phyloP scores from a whole-genome alignment of 129 eudicot species.

The Tagetes erecta region DNA sequence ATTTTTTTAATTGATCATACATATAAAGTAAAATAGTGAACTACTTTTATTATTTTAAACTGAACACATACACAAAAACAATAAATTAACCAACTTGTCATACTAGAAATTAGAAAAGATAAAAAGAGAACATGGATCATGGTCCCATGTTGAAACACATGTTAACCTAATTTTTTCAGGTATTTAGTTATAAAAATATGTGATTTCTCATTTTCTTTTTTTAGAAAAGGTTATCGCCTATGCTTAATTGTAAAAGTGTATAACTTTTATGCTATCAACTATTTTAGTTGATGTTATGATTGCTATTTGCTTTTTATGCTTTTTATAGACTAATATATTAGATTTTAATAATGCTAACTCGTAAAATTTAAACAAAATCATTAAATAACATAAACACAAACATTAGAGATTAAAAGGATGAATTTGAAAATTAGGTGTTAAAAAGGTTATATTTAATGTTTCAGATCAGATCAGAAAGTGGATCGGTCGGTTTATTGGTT shows the following conservation, averaged over 20 bases:
- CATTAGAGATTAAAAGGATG: too few relatives aligned
- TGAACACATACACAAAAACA: neutral
- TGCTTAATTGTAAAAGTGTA: neutral
- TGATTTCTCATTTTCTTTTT: neutral
- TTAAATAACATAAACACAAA: too few relatives aligned
- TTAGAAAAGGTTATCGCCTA: neutral
- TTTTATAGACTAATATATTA: too few relatives aligned
- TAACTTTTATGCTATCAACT: neutral
- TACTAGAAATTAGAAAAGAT: slow-evolving; percentile 1
- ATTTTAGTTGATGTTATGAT: too few relatives aligned
- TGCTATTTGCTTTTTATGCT: too few relatives aligned
- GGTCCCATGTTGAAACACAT: slow-evolving; percentile 33
- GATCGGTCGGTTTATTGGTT: too few relatives aligned
- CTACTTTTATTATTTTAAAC: too few relatives aligned
- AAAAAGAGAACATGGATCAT: slow-evolving; percentile 16
- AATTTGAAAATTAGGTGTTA: too few relatives aligned
- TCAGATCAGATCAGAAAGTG: too few relatives aligned
- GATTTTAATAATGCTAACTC: too few relatives aligned
- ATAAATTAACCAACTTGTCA: slow-evolving; percentile 12
- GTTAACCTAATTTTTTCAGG: slow-evolving; percentile 33
- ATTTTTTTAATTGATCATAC: neutral
- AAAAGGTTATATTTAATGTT: too few relatives aligned
- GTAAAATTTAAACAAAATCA: too few relatives aligned
- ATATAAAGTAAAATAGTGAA: neutral
- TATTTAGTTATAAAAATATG: slow-evolving; percentile 18